Evolutionary conservation across 2,329 filamentous ascomycete genomes (phyloP).

Genomic region (Acephala macrosclerotiorum): DNA sequence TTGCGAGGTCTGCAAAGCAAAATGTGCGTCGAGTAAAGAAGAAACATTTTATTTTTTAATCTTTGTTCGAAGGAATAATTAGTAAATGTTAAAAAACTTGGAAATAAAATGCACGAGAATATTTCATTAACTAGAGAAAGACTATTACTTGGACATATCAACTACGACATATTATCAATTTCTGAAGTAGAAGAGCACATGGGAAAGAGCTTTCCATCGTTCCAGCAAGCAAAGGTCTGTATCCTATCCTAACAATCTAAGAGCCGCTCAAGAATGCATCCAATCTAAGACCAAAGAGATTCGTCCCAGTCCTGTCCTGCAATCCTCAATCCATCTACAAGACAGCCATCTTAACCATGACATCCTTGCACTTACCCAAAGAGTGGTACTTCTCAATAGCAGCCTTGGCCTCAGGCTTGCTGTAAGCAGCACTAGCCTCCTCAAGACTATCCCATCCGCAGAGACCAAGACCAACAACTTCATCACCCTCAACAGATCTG

Average conservation of each 20-base stretch:
- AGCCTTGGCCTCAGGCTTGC: slow-evolving; percentile 19
- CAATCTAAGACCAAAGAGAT: slow-evolving; percentile 8
- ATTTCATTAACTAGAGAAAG: too few relatives aligned
- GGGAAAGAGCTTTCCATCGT: slow-evolving; percentile 3
- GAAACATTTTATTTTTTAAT: too few relatives aligned
- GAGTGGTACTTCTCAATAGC: slow-evolving; percentile 21
- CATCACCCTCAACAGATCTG: slow-evolving; percentile 20
- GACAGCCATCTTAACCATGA: slow-evolving; percentile 23
- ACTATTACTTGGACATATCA: too few relatives aligned
- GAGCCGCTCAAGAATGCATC: not conserved
- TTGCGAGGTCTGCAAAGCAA: too few relatives aligned
- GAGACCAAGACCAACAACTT: slow-evolving; percentile 18
- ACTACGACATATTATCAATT: too few relatives aligned
- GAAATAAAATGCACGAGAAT: too few relatives aligned
- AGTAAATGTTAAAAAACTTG: too few relatives aligned
- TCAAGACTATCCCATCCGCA: slow-evolving; percentile 29
- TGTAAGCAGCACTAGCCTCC: slow-evolving; percentile 19
- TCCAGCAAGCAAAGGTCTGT: not conserved
- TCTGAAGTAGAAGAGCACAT: too few relatives aligned
- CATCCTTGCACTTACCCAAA: slow-evolving; percentile 24
- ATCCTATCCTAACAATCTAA: slow-evolving; percentile 10
- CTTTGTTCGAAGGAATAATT: too few relatives aligned
- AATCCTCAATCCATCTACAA: slow-evolving; percentile 5
- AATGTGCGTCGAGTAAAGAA: too few relatives aligned
- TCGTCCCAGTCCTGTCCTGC: not conserved